Conservation (phyloP, 352 stramenopile genomes). For the Phytophthora niederhauseri region DNA sequence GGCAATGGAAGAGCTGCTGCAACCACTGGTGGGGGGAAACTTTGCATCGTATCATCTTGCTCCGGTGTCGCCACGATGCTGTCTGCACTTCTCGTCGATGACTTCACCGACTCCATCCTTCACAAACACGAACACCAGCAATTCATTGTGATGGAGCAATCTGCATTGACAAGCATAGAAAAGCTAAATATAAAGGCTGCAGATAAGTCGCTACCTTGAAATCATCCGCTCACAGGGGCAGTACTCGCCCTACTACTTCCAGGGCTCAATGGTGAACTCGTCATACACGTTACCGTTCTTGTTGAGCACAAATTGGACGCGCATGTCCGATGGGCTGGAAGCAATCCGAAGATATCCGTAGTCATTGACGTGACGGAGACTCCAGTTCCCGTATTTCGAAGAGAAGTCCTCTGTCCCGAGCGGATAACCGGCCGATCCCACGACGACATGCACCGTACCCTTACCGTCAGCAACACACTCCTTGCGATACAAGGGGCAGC, state of each 20-base stretch:
- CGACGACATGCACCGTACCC: conserved; percentile 76
- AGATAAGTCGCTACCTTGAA: conserved; percentile 6
- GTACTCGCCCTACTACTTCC: conserved; percentile 15
- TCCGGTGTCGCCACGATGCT: conserved; percentile 19
- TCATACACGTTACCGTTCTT: conserved; percentile 72
- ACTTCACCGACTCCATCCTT: conserved; percentile 8
- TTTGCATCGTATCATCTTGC: conserved; percentile 14
- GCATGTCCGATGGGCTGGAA: conserved; percentile 45
- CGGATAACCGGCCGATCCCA: conserved; percentile 76
- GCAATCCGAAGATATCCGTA: conserved; percentile 72
- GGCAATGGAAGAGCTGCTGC: conserved; percentile 14
- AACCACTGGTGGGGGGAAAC: conserved; percentile 12
- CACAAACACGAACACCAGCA: conserved; percentile 2
- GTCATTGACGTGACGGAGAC: conserved; percentile 62
- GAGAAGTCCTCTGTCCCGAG: conserved; percentile 61
- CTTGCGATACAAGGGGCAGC: conserved; percentile 76
- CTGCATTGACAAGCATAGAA: conserved; percentile 25
- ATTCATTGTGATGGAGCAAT: not conserved
- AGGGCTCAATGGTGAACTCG: conserved; percentile 47
- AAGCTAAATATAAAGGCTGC: conserved; percentile 36
- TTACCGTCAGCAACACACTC: conserved; percentile 60
- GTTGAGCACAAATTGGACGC: conserved; percentile 73
- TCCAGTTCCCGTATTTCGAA: conserved; percentile 67
- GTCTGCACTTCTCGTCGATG: conserved; percentile 15
- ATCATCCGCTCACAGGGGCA: not conserved